Conservation (phyloP, 106 monocot species). For the Narthecium ossifragum region DNA sequence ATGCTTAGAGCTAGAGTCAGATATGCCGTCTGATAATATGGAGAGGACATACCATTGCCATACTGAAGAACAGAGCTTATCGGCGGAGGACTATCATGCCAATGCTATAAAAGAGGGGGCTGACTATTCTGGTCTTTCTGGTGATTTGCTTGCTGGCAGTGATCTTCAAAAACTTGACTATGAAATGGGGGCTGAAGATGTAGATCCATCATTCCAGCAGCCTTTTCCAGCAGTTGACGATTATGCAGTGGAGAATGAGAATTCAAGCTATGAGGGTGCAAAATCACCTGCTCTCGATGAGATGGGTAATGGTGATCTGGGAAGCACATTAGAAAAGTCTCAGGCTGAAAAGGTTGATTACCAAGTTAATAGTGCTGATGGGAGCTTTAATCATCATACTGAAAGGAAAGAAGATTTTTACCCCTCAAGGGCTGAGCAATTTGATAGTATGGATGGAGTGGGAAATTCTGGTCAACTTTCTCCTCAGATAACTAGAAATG, state of each 20-base stretch:
- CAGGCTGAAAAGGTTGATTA: constrained; percentile 12
- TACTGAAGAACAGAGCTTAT: neutral
- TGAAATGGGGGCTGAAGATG: neutral
- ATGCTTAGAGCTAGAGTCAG: constrained; percentile 2
- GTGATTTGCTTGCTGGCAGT: neutral
- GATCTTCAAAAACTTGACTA: neutral
- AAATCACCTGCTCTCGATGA: constrained; percentile 12
- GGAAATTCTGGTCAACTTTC: constrained; percentile 15
- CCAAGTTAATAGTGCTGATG: constrained; percentile 19
- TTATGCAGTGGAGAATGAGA: neutral
- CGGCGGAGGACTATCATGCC: neutral
- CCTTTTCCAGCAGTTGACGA: neutral
- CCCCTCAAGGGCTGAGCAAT: neutral
- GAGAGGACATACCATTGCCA: neutral
- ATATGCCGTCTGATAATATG: neutral
- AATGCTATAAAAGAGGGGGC: constrained; percentile 1
- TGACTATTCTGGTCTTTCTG: neutral
- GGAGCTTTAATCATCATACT: constrained; percentile 1
- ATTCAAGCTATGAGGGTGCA: constrained; percentile 4
- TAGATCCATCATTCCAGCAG: neutral
- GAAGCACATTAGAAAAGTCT: constrained; percentile 4
- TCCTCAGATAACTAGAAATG: constrained; percentile 24
- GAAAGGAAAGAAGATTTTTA: constrained; percentile 15
- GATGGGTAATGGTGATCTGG: neutral
- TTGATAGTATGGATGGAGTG: constrained; percentile 21